Evolutionary conservation across 805 yeast genomes (phyloP), one percentile per base, ranked within the genome.

Genomic region (Ogataea methanolica): DNA sequence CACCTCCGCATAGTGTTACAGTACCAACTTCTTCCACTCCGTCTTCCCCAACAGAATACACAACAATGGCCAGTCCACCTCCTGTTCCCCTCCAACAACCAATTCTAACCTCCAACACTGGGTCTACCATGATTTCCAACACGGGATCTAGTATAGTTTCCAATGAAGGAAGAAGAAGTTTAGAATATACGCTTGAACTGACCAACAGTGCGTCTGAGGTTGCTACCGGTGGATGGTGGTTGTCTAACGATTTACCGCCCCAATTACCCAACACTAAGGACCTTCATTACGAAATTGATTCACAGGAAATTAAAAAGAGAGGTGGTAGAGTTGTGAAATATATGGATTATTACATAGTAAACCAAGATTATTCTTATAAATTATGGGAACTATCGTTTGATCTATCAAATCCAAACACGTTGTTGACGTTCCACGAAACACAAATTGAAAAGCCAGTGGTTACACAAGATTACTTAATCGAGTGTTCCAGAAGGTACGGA

Each of bases 341-440:
- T 52, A 73, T 85, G 45, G 90, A 85, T 53, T 81, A 85, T 53
- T 88, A 88, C 60, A 72, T 89, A 14, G 66, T 90, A 37, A 83
- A 81, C 63, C 80, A 78, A 50, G 95, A 88, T 61, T 80, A 84
- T 54, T 78, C 94, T 1, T 88, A 83, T 55, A 69, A 82, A 4
- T 67, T 78, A 1, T 67, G 88, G 51, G 80, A 82, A 43, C 67
- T 86, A 5, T 71, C 75, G 21, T 88, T 71, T 57, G 83, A 82
- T 36, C 55, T 60, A 15, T 67, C 69, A 14, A 76, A 81, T 47
- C 89, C 94, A 1, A 61, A 75, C 14, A 61, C 71, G 1, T 71
- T 85, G 1, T 69, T 79, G 12, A 64, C 57, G 49, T 67, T 52
- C 72, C 72, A 54, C 19, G 68, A 58, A 62, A 60, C 48, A 37